A percentile compares a stretch with the other conserved stretches of the same genome.
phyloP scores from a whole-genome alignment of 768 basidiomycete species.

The Russula griseocarnosa region DNA sequence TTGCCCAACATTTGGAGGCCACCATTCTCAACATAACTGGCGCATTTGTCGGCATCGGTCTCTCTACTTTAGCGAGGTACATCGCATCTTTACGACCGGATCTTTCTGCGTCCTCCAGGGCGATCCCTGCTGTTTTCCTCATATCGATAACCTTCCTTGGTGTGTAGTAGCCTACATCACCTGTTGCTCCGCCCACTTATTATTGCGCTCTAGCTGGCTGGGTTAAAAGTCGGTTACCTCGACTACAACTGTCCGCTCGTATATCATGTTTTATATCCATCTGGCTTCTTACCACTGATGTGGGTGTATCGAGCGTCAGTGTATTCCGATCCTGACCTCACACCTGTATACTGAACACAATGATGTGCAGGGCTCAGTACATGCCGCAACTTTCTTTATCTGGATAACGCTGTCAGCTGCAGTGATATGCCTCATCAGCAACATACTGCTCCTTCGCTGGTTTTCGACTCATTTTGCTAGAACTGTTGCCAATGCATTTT shows the following conservation, averaged over 20 bases:
- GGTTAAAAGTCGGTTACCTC: conserved; percentile 45
- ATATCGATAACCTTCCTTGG: conserved; percentile 40
- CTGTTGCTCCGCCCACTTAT: conserved; percentile 4
- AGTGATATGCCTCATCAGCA: conserved; percentile 37
- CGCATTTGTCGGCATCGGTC: conserved; percentile 39
- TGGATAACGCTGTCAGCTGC: conserved; percentile 44
- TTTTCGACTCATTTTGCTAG: conserved; percentile 43
- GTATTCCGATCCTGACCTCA: neutral
- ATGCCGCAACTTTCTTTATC: conserved; percentile 36
- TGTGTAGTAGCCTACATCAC: conserved; percentile 21
- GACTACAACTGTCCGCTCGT: conserved; percentile 43
- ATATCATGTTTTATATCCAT: conserved; percentile 48
- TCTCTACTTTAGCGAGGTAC: conserved; percentile 38
- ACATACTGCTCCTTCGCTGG: conserved; percentile 41
- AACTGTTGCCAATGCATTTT: conserved; percentile 38
- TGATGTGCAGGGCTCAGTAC: conserved; percentile 30
- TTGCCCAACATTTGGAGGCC: conserved; percentile 47
- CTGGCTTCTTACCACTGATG: conserved; percentile 42
- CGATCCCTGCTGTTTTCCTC: conserved; percentile 43
- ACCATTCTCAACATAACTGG: conserved; percentile 44
- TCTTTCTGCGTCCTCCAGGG: conserved; percentile 34
- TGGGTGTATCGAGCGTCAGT: conserved; percentile 36
- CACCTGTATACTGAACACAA: neutral
- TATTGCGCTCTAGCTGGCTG: conserved; percentile 35
- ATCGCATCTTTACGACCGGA: conserved; percentile 33